These are phyloP conservation scores for Fonsecaea pedrosoi DNA, from an alignment of 2,329 filamentous ascomycete species.

Conservation along the genomic window DNA sequence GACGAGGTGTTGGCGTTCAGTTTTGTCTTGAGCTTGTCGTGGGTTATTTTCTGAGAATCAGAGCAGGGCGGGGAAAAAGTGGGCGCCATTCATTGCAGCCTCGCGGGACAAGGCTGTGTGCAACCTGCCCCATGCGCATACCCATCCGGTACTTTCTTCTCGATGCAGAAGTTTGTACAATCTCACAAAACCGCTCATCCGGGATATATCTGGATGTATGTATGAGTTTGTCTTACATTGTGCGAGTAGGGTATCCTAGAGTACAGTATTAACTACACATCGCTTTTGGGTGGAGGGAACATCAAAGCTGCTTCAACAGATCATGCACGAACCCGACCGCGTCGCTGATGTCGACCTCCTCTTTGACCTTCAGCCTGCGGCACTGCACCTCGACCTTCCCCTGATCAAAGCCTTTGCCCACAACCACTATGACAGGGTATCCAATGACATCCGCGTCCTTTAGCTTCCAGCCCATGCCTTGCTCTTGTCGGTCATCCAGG, in stretches of 20 bases:
- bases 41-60: too few species aligned
- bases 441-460: constrained; percentile 88
- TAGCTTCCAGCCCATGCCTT: constrained; percentile 81
- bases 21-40: too few species aligned
- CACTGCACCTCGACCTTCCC: constrained; percentile 78
- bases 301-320: constrained; percentile 61
- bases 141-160: too few species aligned
- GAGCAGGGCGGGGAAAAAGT: too few species aligned
- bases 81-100: constrained; percentile 9
- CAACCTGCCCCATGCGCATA: not conserved
- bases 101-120: constrained; percentile 25
- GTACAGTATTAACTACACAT: constrained; percentile 10
- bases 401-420: constrained; percentile 73
- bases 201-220: not conserved
- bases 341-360: constrained; percentile 61
- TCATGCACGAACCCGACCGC: constrained; percentile 57
- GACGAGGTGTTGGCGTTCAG: too few species aligned
- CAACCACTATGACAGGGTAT: constrained; percentile 80
- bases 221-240: constrained; percentile 3
- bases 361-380: constrained; percentile 68
- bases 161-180: not conserved
- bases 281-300: not conserved
- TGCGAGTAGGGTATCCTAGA: constrained; percentile 27
- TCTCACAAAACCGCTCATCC: not conserved
- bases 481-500: constrained; percentile 72